Evolutionary conservation across 495 filamentous ascomycete genomes (phyloP).

Genomic region (Pyronema domesticum): DNA sequence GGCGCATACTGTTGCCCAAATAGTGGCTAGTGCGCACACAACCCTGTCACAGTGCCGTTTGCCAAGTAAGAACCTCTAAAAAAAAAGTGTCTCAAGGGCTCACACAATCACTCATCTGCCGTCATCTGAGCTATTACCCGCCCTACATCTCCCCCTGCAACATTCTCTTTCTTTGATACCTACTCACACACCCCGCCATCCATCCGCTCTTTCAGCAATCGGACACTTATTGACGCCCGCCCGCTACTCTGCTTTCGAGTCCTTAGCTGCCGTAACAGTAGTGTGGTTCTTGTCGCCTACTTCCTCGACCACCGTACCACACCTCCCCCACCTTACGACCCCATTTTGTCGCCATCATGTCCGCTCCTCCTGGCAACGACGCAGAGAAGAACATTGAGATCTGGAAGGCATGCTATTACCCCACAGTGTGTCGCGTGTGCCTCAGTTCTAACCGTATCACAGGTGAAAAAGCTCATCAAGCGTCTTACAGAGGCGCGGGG

Average conservation of each 20-base stretch:
- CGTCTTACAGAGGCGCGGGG: conserved; percentile 79
- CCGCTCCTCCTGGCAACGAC: conserved; percentile 71
- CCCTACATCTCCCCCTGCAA: conserved; percentile 2
- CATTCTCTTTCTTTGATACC: conserved; percentile 5
- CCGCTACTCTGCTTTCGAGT: not conserved
- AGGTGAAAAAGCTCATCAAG: conserved; percentile 96
- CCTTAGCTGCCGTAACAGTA: conserved; percentile 2
- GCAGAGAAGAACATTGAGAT: conserved; percentile 93
- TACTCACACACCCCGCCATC: conserved; percentile 10
- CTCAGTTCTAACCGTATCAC: conserved; percentile 17
- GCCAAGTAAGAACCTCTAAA: conserved; percentile 12
- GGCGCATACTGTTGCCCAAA: not conserved
- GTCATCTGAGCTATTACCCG: conserved; percentile 2
- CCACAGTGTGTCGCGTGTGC: not conserved
- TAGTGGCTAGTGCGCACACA: conserved; percentile 15
- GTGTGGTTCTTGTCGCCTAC: not conserved
- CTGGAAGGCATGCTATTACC: conserved; percentile 35
- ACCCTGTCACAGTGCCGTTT: conserved; percentile 1
- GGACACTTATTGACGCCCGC: not conserved
- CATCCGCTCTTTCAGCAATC: conserved; percentile 1
- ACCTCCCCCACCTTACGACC: conserved; percentile 1
- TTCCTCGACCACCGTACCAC: not conserved
- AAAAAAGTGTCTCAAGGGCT: conserved; percentile 11
- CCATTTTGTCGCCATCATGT: conserved; percentile 50
- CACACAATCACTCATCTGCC: conserved; percentile 17